Evolutionary conservation across 176 grass and related monocot genomes (phyloP).

Genomic region (Rhipidocladum racemiflorum): DNA sequence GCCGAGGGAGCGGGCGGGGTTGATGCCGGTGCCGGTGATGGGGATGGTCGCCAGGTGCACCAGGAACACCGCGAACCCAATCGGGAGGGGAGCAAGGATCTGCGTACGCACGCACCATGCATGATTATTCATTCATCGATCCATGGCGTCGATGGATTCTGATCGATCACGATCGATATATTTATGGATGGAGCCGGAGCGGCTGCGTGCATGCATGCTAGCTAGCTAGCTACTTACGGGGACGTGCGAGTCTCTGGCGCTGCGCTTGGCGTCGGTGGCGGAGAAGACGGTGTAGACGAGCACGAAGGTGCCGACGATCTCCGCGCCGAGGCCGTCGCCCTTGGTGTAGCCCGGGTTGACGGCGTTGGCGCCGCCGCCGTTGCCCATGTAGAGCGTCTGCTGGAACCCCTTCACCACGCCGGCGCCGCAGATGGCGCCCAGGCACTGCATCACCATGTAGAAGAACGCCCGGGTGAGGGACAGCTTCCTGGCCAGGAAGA

Average conservation of each 20-base stretch:
- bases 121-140: not conserved
- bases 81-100: slow-evolving; percentile 79
- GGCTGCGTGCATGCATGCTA: too few relatives aligned
- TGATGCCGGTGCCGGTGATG: slow-evolving; percentile 92
- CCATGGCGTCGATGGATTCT: not conserved
- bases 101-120: slow-evolving; percentile 5
- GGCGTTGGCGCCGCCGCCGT: slow-evolving; percentile 69
- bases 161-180: not conserved
- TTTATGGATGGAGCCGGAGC: too few relatives aligned
- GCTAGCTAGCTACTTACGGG: not conserved
- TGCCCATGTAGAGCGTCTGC: slow-evolving; percentile 42
- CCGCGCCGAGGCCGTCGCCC: slow-evolving; percentile 54
- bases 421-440: slow-evolving; percentile 85
- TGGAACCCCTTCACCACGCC: slow-evolving; percentile 75
- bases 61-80: slow-evolving; percentile 88
- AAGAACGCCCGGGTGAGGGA: slow-evolving; percentile 61
- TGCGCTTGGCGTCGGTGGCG: slow-evolving; percentile 98
- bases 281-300: slow-evolving; percentile 99
- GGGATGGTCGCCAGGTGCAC: slow-evolving; percentile 93
- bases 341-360: slow-evolving; percentile 64
- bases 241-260: slow-evolving; percentile 27
- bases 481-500: slow-evolving; percentile 73
- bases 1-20: slow-evolving; percentile 75
- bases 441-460: slow-evolving; percentile 89
- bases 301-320: slow-evolving; percentile 98